phyloP scores from a whole-genome alignment of 306 rosid species.

The Styphnolobium japonicum region DNA sequence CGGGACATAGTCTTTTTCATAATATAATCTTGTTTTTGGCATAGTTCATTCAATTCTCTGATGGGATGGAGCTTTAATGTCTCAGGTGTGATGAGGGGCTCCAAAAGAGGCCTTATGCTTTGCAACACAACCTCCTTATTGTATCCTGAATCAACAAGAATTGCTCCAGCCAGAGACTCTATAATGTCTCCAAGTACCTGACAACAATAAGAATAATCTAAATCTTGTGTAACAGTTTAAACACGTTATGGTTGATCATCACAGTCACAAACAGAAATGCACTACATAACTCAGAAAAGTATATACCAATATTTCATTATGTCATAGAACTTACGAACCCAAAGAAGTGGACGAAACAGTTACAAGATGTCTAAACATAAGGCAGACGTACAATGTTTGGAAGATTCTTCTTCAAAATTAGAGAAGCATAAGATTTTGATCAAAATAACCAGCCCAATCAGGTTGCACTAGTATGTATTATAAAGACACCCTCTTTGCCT shows the following conservation, averaged over 20 bases:
- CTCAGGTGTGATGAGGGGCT: conserved; percentile 67
- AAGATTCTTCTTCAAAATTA: background rate
- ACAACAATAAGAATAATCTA: conserved; percentile 6
- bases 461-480: background rate
- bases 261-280: background rate
- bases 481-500: background rate
- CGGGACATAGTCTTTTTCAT: background rate
- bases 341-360: background rate
- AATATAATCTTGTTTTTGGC: conserved; percentile 37
- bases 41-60: conserved; percentile 46
- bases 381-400: background rate
- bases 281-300: background rate
- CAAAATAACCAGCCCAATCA: background rate
- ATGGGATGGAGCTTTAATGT: conserved; percentile 52
- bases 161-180: conserved; percentile 85
- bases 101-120: conserved; percentile 66
- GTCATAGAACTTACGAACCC: background rate
- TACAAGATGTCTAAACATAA: background rate
- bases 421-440: background rate
- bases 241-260: background rate
- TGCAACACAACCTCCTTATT: conserved; percentile 46
- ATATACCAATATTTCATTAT: background rate
- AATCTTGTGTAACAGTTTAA: background rate
- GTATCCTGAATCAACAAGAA: conserved; percentile 68
- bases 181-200: conserved; percentile 84